Conservation (phyloP, 257 asterid genomes). For the Ilex asprella region DNA sequence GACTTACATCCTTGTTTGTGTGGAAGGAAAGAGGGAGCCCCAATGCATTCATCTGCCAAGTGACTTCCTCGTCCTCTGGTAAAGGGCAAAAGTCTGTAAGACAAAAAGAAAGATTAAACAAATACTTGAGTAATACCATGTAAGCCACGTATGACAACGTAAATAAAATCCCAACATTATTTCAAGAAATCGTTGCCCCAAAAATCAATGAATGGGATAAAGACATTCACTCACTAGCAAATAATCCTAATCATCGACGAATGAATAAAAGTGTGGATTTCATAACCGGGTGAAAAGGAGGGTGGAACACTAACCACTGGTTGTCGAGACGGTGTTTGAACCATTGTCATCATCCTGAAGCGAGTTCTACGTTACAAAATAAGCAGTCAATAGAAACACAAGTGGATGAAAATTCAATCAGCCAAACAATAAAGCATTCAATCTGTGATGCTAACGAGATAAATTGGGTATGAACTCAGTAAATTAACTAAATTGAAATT, state of each 20-base stretch:
- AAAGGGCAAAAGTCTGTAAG: conserved; percentile 32
- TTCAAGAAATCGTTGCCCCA: background rate
- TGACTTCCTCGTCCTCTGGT: conserved; percentile 48
- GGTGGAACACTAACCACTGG: conserved; percentile 28
- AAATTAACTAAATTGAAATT: background rate
- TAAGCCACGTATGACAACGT: background rate
- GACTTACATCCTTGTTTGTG: conserved; percentile 64
- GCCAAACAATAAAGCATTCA: too few relatives aligned
- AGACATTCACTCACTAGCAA: too few relatives aligned
- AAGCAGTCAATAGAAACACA: conserved; percentile 11
- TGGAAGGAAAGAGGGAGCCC: conserved; percentile 86
- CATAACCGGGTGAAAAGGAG: too few relatives aligned
- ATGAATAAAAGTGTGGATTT: too few relatives aligned
- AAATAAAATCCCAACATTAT: background rate
- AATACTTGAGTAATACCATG: background rate
- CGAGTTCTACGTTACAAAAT: conserved; percentile 35
- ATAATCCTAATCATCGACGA: too few relatives aligned
- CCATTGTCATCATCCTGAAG: conserved; percentile 17
- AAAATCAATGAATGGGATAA: background rate
- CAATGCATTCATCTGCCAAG: conserved; percentile 48
- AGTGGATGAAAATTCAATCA: background rate
- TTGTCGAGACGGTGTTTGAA: conserved; percentile 1
- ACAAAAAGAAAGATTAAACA: conserved; percentile 8
- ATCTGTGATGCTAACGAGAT: background rate
- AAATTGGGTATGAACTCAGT: too few relatives aligned